Evolutionary conservation across 75 land plant genomes (phyloP).

Genomic region (Adiantum capillusveneris): DNA sequence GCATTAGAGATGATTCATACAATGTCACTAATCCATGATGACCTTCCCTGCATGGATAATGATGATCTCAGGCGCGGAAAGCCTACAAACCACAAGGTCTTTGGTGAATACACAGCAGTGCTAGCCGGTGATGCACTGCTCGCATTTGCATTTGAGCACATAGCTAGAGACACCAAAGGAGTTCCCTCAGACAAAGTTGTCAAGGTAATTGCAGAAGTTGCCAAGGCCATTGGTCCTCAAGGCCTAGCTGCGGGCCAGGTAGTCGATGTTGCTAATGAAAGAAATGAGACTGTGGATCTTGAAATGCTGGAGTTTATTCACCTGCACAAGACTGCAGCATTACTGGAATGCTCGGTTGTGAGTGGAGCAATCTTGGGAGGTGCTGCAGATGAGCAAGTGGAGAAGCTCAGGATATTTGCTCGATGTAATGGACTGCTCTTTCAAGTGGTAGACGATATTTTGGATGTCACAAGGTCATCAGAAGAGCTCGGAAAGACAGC

Average conservation of each 20-base stretch:
- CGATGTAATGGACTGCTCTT: conserved; percentile 56
- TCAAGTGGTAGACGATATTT: conserved; percentile 90
- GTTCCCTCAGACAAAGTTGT: conserved; percentile 22
- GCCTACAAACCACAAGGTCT: conserved; percentile 49
- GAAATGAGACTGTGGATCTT: conserved; percentile 15
- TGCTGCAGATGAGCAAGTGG: conserved; percentile 45
- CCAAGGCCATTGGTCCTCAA: conserved; percentile 32
- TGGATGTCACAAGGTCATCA: conserved; percentile 80
- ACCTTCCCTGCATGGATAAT: conserved; percentile 53
- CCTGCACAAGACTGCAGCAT: conserved; percentile 52
- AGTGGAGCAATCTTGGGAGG: conserved; percentile 60
- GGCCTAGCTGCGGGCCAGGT: conserved; percentile 70
- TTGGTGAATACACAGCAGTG: conserved; percentile 40
- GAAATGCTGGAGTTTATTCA: conserved; percentile 53
- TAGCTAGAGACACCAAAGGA: conserved; percentile 27
- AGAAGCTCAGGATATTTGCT: conserved; percentile 44
- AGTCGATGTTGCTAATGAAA: conserved; percentile 38
- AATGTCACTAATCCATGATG: conserved; percentile 63
- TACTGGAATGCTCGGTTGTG: conserved; percentile 51
- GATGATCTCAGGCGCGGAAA: conserved; percentile 50
- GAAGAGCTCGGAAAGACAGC: conserved; percentile 75
- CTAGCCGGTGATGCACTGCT: conserved; percentile 55
- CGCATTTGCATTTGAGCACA: conserved; percentile 37
- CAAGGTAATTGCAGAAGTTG: conserved; percentile 39
- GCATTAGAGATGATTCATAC: conserved; percentile 68